Base-by-base conservation (phyloP, 78 protist species). In the Dictyostelium brefeldianum region DNA sequence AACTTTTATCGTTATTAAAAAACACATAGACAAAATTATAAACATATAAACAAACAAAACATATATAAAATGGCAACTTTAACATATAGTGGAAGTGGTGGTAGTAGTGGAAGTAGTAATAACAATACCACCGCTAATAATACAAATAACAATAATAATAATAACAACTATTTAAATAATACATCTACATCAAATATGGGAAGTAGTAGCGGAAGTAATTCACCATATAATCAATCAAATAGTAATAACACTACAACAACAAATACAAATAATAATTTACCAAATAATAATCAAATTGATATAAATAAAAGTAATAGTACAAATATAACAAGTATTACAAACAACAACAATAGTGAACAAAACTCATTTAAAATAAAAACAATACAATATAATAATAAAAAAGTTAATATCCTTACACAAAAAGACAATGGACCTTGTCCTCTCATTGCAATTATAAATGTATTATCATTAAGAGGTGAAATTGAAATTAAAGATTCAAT, bases 381-480 rank as follows among this genome's bases (percentile, higher is more conserved):
- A 9, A 46, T 85, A 25, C 11, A 10, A 27, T 85, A 57, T 22
- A 18, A 74, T 8, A 83, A 65, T 57, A 85, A 85, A 43, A 71
- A 56, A 17, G 56, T 59, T 59, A 51, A 36, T 48, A 81, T 91
- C 6, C 67, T 91, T 0, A 83, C 91, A 71, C 96, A 94, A 22
- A 84, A 67, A 62, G 50, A 80, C 22, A 94, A 94, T 59, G 96
- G 96, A 48, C 96, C 96, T 11, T 90, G 95, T 62, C 96, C 96
- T 2, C 57, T 94, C 54, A 79, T 94, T 53, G 96, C 96, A 5
- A 73, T 94, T 15, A 47, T 51, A 1, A 87, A 87, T 36, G 50
- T 87, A 20, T 51, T 87, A 7, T 87, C 93, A 48, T 20, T 87
- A 2, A 56, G 84, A 36, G 93, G 93, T 31, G 54, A 64, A 20